Evolutionary conservation across 1,284 basidiomycete species (phyloP).

Genomic region (Trametes versicolor): DNA sequence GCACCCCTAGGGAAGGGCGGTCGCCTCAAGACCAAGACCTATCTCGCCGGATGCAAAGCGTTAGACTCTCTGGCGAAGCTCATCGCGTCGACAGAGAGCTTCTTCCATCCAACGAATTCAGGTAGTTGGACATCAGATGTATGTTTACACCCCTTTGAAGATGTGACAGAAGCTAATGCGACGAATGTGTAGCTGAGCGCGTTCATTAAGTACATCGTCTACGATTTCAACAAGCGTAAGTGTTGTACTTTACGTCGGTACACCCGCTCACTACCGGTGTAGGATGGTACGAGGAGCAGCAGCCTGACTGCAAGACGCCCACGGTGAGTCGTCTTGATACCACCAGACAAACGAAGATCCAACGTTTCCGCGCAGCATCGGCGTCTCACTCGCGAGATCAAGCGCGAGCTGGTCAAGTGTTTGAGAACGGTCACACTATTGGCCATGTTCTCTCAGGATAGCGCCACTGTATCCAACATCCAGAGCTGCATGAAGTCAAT

Average conservation of each 20-base stretch:
- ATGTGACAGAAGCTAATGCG: background rate
- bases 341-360: no score
- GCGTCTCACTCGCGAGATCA: slow-evolving; percentile 84
- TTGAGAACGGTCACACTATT: slow-evolving; percentile 86
- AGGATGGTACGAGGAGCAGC: slow-evolving; percentile 87
- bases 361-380: slow-evolving; percentile 56
- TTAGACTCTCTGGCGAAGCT: slow-evolving; percentile 87
- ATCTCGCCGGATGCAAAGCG: slow-evolving; percentile 87
- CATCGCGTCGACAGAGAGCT: slow-evolving; percentile 90
- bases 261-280: slow-evolving; percentile 15
- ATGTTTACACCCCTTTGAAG: slow-evolving; percentile 51
- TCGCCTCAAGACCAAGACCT: slow-evolving; percentile 57
- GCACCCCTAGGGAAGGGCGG: slow-evolving; percentile 58
- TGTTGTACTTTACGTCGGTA: slow-evolving; percentile 5
- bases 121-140: slow-evolving; percentile 78
- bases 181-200: slow-evolving; percentile 65
- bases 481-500: slow-evolving; percentile 79
- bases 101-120: slow-evolving; percentile 86
- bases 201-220: slow-evolving; percentile 89
- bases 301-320: slow-evolving; percentile 87
- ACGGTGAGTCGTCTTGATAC: slow-evolving; percentile 48
- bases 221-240: slow-evolving; percentile 87
- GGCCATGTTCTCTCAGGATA: slow-evolving; percentile 91
- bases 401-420: slow-evolving; percentile 85
- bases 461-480: slow-evolving; percentile 69